Base-by-base conservation (phyloP, 768 basidiomycete genomes). In the Suillus clintonianus region DNA sequence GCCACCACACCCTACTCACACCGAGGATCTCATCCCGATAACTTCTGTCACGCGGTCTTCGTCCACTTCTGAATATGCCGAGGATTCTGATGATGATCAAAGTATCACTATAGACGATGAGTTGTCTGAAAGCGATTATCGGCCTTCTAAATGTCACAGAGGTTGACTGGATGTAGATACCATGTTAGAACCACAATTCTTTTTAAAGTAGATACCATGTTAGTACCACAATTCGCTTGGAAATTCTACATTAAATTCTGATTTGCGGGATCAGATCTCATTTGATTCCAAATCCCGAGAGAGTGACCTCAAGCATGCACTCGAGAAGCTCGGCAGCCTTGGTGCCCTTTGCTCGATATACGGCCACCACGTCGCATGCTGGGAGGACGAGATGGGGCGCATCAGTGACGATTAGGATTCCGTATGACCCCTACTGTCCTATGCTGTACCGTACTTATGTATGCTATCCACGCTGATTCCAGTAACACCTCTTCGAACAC, bases 291-390 rank as follows among this genome's bases (percentile, higher is more conserved):
- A 84, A 53, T 76, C 81, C 1, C 79, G 84, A 0, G 89, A 91
- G 65, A 85, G 82, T 58, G 89, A 91, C 48, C 77, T 93, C 39
- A 86, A 85, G 62, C 83, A 86, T 0, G 90, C 89, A 1, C 75
- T 93, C 50, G 88, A 88, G 65, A 83, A 91, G 2, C 67, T 92
- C 56, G 86, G 85, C 1, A 90, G 90, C 67, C 80, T 92, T 27
- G 82, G 83, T 32, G 80, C 83, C 19, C 78, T 94, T 59, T 83
- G 86, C 39, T 74, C 78, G 39, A 86, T 93, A 39, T 92, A 90
- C 60, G 88, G 87, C 24, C 82, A 88, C 65, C 79, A 90, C 19
- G 89, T 89, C 71, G 81, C 82, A 55, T 79, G 91, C 47, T 90
- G 90, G 86, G 75, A 81, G 43, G 88, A 90, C 17, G 91, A 91